phyloP scores from a whole-genome alignment of 352 stramenopile genomes.

The Phytophthora palmivora region DNA sequence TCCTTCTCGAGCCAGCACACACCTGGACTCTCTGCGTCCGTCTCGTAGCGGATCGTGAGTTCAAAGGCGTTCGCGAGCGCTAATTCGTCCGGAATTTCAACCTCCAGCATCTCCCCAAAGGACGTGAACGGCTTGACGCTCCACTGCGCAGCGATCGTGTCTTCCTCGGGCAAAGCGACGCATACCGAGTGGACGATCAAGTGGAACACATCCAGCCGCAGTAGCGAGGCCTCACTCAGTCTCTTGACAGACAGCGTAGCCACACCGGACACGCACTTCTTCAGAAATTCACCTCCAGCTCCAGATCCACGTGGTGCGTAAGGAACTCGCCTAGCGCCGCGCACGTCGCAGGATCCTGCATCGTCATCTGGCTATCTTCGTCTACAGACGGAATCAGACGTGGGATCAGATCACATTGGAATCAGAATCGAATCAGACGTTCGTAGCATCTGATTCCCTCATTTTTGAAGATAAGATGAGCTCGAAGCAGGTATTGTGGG shows the following conservation, averaged over 20 bases:
- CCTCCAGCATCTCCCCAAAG: slow-evolving; percentile 66
- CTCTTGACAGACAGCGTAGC: slow-evolving; percentile 51
- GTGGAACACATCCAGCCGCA: slow-evolving; percentile 74
- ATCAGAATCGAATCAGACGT: too few species aligned
- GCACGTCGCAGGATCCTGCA: slow-evolving; percentile 71
- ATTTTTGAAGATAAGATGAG: slow-evolving; percentile 28
- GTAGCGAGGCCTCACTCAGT: slow-evolving; percentile 6
- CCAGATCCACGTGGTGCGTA: slow-evolving; percentile 60
- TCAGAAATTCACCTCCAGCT: slow-evolving; percentile 55
- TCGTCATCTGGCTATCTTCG: slow-evolving; percentile 18
- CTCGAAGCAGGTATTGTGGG: slow-evolving; percentile 59
- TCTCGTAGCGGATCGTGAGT: slow-evolving; percentile 72
- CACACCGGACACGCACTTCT: slow-evolving; percentile 32
- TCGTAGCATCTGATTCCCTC: slow-evolving; percentile 14
- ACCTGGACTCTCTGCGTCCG: slow-evolving; percentile 62
- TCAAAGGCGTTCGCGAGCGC: slow-evolving; percentile 18
- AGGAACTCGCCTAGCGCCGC: slow-evolving; percentile 53
- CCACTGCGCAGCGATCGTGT: slow-evolving; percentile 41
- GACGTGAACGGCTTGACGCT: slow-evolving; percentile 62
- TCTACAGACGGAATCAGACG: slow-evolving; percentile 23
- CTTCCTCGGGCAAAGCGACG: slow-evolving; percentile 20
- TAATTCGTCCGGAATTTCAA: slow-evolving; percentile 50
- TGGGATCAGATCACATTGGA: not conserved
- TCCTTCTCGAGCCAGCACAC: slow-evolving; percentile 87
- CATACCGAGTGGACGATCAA: slow-evolving; percentile 58